phyloP scores from a whole-genome alignment of 2,329 filamentous ascomycete species.

The Alternaria sp. region DNA sequence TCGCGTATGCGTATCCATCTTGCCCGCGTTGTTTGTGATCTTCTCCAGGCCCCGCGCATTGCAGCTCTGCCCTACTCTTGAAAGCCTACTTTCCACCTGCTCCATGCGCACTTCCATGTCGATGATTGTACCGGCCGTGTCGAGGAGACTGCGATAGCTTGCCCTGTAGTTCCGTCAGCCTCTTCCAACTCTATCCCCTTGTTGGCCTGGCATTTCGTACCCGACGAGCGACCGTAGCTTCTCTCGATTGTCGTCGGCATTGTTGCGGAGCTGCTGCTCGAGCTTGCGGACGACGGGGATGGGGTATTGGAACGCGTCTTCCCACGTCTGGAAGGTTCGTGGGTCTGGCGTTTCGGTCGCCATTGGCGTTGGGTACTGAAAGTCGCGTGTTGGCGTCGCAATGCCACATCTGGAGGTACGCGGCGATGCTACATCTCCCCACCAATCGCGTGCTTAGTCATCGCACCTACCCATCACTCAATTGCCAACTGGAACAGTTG shows the following conservation, averaged over 20 bases:
- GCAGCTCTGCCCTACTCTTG: conserved; percentile 76
- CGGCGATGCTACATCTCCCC: conserved; percentile 15
- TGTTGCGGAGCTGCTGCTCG: conserved; percentile 68
- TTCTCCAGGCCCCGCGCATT: conserved; percentile 72
- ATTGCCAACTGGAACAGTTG: neutral
- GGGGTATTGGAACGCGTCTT: conserved; percentile 71
- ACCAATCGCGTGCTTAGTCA: conserved; percentile 19
- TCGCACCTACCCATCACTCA: neutral
- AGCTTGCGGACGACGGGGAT: conserved; percentile 67
- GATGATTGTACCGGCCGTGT: conserved; percentile 92
- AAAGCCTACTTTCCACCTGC: conserved; percentile 72
- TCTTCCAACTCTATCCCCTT: neutral
- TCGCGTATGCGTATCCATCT: conserved; percentile 53
- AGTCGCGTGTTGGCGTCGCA: conserved; percentile 1
- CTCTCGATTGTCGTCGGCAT: conserved; percentile 68
- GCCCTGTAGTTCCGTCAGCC: conserved; percentile 51
- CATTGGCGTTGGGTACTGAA: conserved; percentile 46
- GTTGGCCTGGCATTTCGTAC: conserved; percentile 47
- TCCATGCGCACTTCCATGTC: conserved; percentile 83
- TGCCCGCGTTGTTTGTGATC: conserved; percentile 66
- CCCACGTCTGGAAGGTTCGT: conserved; percentile 64
- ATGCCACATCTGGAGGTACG: neutral
- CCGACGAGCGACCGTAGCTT: conserved; percentile 71
- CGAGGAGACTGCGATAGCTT: conserved; percentile 85
- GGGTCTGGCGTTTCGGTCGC: conserved; percentile 64